Evolutionary conservation across 305 asterid genomes (phyloP).

Genomic region (Ilex paraguariensis): DNA sequence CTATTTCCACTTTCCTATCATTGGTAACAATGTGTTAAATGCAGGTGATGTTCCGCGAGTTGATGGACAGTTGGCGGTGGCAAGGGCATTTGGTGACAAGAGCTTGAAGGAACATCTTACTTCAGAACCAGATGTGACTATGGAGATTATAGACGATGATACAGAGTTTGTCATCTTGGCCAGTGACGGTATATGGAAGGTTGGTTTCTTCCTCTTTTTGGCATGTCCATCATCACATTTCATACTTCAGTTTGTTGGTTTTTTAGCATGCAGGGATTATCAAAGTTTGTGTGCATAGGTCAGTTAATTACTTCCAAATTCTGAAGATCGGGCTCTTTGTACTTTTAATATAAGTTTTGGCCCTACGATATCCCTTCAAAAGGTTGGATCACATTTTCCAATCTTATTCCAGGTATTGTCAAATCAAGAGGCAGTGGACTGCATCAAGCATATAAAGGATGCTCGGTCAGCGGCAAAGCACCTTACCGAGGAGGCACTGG

Average conservation of each 20-base stretch:
- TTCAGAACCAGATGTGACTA: slow-evolving; percentile 67
- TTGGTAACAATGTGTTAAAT: slow-evolving; percentile 2
- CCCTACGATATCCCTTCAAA: no score
- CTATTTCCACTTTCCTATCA: neutral
- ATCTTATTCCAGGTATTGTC: slow-evolving; percentile 56
- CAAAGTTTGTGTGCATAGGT: no score
- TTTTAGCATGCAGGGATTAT: no score
- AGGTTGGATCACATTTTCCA: neutral
- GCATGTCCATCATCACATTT: no score
- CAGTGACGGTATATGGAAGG: slow-evolving; percentile 97
- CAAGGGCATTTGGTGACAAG: slow-evolving; percentile 97
- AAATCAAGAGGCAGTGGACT: slow-evolving; percentile 82
- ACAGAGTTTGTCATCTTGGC: slow-evolving; percentile 76
- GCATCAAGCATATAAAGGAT: slow-evolving; percentile 59
- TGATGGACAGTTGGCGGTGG: slow-evolving; percentile 89
- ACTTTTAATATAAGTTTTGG: no score
- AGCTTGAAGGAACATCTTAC: slow-evolving; percentile 80
- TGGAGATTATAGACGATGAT: slow-evolving; percentile 55
- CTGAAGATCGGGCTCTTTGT: no score
- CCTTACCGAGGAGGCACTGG: slow-evolving; percentile 65
- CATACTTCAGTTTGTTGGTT: no score
- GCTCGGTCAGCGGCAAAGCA: slow-evolving; percentile 62
- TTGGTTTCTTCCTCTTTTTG: slow-evolving; percentile 14
- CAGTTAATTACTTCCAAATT: no score
- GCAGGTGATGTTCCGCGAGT: slow-evolving; percentile 90